Evolutionary conservation across 2,329 filamentous ascomycete species (phyloP), one percentile per base, ranked within the genome.

Genomic region (Ascochyta clinopodiicola): DNA sequence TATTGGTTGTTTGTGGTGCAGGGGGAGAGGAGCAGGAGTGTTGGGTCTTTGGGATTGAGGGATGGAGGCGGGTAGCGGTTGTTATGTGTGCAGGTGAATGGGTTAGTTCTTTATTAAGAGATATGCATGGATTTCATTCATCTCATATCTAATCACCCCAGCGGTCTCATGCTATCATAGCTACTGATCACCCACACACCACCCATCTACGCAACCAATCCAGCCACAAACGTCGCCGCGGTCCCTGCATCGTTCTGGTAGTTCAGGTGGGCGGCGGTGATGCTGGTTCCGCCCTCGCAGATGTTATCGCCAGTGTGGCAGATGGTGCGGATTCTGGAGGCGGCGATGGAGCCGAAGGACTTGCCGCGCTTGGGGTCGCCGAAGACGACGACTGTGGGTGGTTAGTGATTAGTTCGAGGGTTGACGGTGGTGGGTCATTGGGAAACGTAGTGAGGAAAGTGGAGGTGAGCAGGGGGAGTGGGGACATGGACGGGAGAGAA

Each of bases 221-320:
- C 53, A 47, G 54, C 58, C 31, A 63, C 58, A 27, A 61, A 65
- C 2, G 49, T 29, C n/a, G 43, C 60, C 3, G 62, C 62, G 10
- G 56, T 49, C 1, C 47, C 37, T 3, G 55, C 60, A 40, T 63
- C 58, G 10, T 55, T 44, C 44, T 65, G 53, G 36, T 62, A 61
- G 48, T 59, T 64, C 40, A 56, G 24, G 19, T 64, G 62, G 6
- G 56, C 56, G 0, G 53, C 40, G 2, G 60, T 60, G 22, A 63
- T 60, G 4, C 34, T 44, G 13, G 42, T 6, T 7, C 49, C 51
- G 6, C 60, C 58, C 32, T 60, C 51, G 21, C 62, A 74, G 42
- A 74, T 73, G 38, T 70, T 61, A 43, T 74, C 72, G 17, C 66
- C 64, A 12, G 46, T 51, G 37, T 74, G 69, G 50, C 71, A 75